Conservation (phyloP, 805 yeast genomes). For the Clavispora vitiphila region DNA sequence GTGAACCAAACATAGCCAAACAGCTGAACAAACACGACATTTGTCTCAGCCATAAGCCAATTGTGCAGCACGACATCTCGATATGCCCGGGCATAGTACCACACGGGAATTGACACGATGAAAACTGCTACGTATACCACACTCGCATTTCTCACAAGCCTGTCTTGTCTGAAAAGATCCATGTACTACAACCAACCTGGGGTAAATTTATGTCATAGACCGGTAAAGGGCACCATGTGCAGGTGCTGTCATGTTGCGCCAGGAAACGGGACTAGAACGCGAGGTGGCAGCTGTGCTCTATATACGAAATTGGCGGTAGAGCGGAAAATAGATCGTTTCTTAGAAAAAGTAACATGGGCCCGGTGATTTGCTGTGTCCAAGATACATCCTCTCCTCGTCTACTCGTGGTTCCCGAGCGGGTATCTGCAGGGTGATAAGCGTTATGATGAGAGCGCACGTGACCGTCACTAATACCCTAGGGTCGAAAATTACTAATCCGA, state of each 20-base stretch:
- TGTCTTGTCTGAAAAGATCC: neutral
- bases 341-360: too few species aligned
- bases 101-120: slow-evolving; percentile 20
- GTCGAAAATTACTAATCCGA: neutral
- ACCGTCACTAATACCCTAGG: neutral
- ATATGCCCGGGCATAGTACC: slow-evolving; percentile 10
- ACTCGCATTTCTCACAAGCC: neutral
- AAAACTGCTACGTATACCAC: slow-evolving; percentile 11
- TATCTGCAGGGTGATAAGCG: neutral
- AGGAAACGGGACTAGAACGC: too few species aligned
- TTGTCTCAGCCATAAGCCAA: slow-evolving; percentile 11
- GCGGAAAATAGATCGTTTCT: too few species aligned
- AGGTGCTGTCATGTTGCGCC: too few species aligned
- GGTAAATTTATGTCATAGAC: neutral
- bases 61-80: slow-evolving; percentile 9
- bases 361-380: too few species aligned
- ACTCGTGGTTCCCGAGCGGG: too few species aligned
- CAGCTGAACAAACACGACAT: slow-evolving; percentile 20
- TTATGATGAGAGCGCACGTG: slow-evolving; percentile 9
- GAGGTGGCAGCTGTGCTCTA: too few species aligned
- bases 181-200: neutral
- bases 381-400: too few species aligned
- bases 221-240: too few species aligned
- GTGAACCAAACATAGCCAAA: slow-evolving; percentile 31
- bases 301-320: too few species aligned